These are phyloP conservation scores for Phytomonas serpens DNA, from an alignment of 208 protist species.

Conservation along the genomic window DNA sequence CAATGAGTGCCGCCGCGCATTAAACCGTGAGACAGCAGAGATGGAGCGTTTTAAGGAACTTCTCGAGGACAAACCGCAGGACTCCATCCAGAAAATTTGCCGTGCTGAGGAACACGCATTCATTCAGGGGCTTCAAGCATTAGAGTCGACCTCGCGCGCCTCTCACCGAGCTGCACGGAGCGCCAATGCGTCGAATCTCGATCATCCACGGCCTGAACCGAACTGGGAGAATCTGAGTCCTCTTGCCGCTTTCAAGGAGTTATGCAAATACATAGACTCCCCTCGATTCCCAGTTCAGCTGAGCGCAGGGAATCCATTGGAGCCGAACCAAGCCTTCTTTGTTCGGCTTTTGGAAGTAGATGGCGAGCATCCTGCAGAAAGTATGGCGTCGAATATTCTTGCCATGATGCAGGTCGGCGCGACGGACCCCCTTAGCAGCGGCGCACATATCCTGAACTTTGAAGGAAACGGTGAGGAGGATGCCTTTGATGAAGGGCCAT, in stretches of 20 bases:
- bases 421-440: neutral
- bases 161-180: neutral
- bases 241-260: slow-evolving; percentile 19
- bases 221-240: slow-evolving; percentile 4
- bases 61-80: neutral
- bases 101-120: slow-evolving; percentile 8
- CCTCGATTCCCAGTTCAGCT: slow-evolving; percentile 9
- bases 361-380: neutral
- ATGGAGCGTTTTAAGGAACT: slow-evolving; percentile 16
- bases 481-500: neutral
- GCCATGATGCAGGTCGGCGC: neutral
- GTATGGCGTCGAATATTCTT: neutral
- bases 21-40: slow-evolving; percentile 25
- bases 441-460: neutral
- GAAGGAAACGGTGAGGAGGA: neutral
- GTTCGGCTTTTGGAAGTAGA: neutral
- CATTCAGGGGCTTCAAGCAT: neutral
- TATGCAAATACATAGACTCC: slow-evolving; percentile 23
- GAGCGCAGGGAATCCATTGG: neutral
- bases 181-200: neutral
- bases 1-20: slow-evolving; percentile 65
- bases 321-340: neutral
- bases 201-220: neutral
- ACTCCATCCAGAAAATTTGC: neutral
- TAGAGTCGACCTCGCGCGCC: neutral